Percentiles rank a stretch among this genome's conserved stretches.
phyloP scores from a whole-genome alignment of 2,329 filamentous ascomycete genomes.

The Stemphylium vesicarium region DNA sequence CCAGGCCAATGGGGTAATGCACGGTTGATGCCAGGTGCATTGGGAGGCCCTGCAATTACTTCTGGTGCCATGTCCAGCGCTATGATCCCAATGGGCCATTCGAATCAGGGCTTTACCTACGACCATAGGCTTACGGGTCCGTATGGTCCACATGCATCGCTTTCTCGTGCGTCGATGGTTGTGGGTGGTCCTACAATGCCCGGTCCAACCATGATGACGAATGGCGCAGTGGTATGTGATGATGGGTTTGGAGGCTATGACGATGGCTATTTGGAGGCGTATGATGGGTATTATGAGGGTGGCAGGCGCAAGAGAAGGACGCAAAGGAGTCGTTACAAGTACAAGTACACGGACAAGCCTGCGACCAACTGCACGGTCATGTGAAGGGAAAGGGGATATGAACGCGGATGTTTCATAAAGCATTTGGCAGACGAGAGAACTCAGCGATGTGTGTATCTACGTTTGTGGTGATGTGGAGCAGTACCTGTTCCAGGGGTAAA shows the following conservation, averaged over 20 bases:
- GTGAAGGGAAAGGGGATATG: conserved; percentile 4
- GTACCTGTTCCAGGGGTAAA: neutral
- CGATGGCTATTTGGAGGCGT: conserved; percentile 15
- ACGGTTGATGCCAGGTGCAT: conserved; percentile 19
- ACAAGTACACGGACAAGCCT: conserved; percentile 27
- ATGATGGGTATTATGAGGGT: conserved; percentile 7
- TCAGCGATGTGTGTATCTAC: neutral
- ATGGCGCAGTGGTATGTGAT: conserved; percentile 3
- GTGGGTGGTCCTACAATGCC: conserved; percentile 1
- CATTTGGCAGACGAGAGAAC: neutral
- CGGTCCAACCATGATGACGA: conserved; percentile 7
- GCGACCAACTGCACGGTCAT: conserved; percentile 30
- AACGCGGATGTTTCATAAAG: no score
- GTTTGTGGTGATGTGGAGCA: neutral
- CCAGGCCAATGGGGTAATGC: conserved; percentile 36
- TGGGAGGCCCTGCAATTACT: conserved; percentile 14
- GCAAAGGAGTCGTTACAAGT: conserved; percentile 29
- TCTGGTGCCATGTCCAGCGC: conserved; percentile 20
- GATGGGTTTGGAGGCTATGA: neutral
- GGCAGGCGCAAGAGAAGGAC: conserved; percentile 17
- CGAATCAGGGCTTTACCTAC: conserved; percentile 11
- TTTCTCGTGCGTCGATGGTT: conserved; percentile 5
- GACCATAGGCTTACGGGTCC: conserved; percentile 32
- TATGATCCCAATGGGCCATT: conserved; percentile 16
- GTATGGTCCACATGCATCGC: conserved; percentile 17